phyloP scores from a whole-genome alignment of 345 rosid genomes.

The Garcia nutans region DNA sequence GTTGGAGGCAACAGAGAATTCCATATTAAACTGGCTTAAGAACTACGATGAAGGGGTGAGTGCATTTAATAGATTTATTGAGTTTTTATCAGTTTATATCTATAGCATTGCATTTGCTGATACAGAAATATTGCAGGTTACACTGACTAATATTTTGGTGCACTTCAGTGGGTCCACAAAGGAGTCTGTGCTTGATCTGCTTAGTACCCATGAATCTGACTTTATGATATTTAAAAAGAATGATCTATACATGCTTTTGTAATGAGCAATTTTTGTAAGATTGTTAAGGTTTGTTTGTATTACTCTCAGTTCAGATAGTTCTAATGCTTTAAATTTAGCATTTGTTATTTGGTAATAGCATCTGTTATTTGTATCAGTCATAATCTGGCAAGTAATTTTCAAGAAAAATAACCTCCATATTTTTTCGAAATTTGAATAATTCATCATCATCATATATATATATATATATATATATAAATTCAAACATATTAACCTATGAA shows the following conservation, averaged over 20 bases:
- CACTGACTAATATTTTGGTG: conserved; percentile 33
- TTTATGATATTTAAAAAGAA: conserved; percentile 40
- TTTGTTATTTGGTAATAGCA: too few species aligned
- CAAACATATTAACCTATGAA: too few species aligned
- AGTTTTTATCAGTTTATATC: conserved; percentile 2
- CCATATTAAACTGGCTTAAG: conserved; percentile 32
- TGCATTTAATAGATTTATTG: background rate
- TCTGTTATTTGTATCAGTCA: too few species aligned
- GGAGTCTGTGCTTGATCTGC: conserved; percentile 28
- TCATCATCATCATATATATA: too few species aligned
- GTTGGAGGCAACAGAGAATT: conserved; percentile 29
- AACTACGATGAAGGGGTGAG: conserved; percentile 44
- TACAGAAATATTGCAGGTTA: conserved; percentile 29
- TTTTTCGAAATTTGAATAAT: too few species aligned
- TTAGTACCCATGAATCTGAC: conserved; percentile 36
- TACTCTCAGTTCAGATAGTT: background rate
- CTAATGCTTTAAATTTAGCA: background rate
- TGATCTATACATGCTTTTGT: conserved; percentile 36
- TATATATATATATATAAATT: too few species aligned
- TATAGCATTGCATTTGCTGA: conserved; percentile 6
- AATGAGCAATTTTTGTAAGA: background rate
- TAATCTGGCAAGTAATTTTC: too few species aligned
- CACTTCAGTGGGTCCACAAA: conserved; percentile 33
- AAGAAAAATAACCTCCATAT: too few species aligned
- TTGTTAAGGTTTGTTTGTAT: too few species aligned